These are phyloP conservation scores for Xylariales sp. DNA, from an alignment of 2,329 filamentous ascomycete species.

Conservation along the genomic window DNA sequence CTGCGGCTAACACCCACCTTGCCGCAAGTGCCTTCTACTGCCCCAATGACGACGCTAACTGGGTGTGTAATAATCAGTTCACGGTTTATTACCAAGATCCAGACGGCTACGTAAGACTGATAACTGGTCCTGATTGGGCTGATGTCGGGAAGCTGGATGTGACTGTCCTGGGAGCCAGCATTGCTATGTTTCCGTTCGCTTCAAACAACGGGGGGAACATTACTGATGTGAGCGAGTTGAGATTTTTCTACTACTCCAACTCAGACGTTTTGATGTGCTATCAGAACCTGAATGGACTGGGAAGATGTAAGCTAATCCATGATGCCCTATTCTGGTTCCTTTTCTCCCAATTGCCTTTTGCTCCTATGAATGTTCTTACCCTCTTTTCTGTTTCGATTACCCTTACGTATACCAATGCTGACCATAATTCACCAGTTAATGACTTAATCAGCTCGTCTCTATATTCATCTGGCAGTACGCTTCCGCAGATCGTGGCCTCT, in stretches of 20 bases:
- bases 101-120: neutral
- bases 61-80: neutral
- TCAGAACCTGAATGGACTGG: neutral
- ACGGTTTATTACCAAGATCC: neutral
- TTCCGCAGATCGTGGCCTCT: neutral
- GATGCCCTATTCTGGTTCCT: too few relatives aligned
- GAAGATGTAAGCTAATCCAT: neutral
- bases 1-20: neutral
- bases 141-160: neutral
- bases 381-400: too few relatives aligned
- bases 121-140: neutral
- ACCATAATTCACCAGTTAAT: neutral
- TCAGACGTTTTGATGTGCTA: neutral
- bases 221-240: neutral
- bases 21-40: neutral
- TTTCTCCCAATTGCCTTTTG: too few relatives aligned
- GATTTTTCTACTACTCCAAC: neutral
- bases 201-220: neutral
- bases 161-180: neutral
- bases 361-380: too few relatives aligned
- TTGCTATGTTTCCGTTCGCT: neutral
- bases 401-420: neutral
- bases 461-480: neutral
- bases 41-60: too few relatives aligned
- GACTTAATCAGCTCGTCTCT: neutral